phyloP scores from a whole-genome alignment of 148 eudicot species.

The Chenopodium quinoa region DNA sequence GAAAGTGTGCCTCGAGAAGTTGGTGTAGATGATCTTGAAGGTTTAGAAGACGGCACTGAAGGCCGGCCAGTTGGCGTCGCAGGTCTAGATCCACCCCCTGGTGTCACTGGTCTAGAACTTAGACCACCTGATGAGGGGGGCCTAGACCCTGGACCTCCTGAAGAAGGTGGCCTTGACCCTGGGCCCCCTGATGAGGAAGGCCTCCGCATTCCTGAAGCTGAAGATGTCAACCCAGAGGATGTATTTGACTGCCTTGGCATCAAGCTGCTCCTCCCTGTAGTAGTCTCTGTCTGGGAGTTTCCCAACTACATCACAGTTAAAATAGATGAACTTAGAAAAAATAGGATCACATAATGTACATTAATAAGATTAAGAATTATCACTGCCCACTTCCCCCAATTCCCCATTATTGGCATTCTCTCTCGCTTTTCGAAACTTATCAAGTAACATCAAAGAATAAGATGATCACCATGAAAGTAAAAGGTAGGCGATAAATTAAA shows the following conservation, averaged over 20 bases:
- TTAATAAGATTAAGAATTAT: not conserved
- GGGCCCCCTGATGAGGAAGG: slow-evolving; percentile 73
- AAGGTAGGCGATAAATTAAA: not conserved
- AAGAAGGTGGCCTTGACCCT: slow-evolving; percentile 53
- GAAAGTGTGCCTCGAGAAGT: slow-evolving; percentile 58
- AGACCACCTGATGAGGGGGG: slow-evolving; percentile 70
- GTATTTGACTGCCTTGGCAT: slow-evolving; percentile 55
- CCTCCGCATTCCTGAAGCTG: slow-evolving; percentile 52
- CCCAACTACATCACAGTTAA: slow-evolving; percentile 50
- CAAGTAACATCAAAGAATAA: slow-evolving; percentile 9
- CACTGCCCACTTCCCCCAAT: not conserved
- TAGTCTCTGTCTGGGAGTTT: slow-evolving; percentile 58
- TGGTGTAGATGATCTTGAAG: slow-evolving; percentile 84
- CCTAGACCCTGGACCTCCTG: slow-evolving; percentile 65
- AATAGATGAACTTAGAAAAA: slow-evolving; percentile 14
- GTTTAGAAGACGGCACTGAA: slow-evolving; percentile 51
- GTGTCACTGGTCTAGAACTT: slow-evolving; percentile 41
- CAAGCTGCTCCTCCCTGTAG: slow-evolving; percentile 50
- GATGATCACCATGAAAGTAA: not conserved
- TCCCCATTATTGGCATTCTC: not conserved
- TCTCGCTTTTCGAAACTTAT: not conserved
- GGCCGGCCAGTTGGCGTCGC: slow-evolving; percentile 87
- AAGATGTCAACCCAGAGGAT: slow-evolving; percentile 58
- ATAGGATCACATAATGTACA: not conserved
- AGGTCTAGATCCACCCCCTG: slow-evolving; percentile 61